Conservation (phyloP, 768 basidiomycete species). For the Rubroboletus satanas region DNA sequence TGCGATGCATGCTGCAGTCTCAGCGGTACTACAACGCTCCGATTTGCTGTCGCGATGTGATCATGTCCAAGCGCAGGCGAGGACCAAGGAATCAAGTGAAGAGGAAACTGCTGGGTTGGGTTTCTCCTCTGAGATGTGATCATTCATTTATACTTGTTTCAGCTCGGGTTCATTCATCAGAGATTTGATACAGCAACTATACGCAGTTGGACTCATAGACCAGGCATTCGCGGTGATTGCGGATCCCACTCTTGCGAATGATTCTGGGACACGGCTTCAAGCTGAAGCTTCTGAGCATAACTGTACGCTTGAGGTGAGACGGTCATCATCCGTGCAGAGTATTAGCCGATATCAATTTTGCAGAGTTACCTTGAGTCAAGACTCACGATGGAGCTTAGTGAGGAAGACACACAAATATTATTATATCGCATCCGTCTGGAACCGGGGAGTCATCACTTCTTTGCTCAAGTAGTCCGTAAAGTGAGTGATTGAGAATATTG, state of each 20-base stretch:
- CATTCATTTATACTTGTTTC: constrained; percentile 9
- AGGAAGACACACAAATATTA: constrained; percentile 35
- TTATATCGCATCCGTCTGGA: constrained; percentile 50
- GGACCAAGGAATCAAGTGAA: constrained; percentile 14
- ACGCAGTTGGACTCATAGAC: constrained; percentile 53
- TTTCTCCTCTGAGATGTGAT: background rate
- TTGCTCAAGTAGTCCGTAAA: constrained; percentile 54
- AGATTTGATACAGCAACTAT: constrained; percentile 47
- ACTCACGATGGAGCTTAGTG: constrained; percentile 46
- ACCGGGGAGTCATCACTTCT: constrained; percentile 50
- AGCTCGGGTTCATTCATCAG: constrained; percentile 27
- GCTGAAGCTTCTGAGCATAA: constrained; percentile 60
- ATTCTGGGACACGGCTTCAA: constrained; percentile 46
- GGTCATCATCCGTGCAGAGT: background rate
- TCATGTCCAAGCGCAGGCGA: constrained; percentile 36
- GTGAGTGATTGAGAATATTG: constrained; percentile 35
- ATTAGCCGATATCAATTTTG: constrained; percentile 5
- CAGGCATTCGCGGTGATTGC: constrained; percentile 46
- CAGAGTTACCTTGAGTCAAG: constrained; percentile 52
- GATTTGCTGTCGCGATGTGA: constrained; percentile 59
- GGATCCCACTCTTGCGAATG: constrained; percentile 49
- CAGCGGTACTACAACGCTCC: constrained; percentile 44
- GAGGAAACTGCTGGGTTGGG: constrained; percentile 24
- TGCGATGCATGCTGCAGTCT: constrained; percentile 49
- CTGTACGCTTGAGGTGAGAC: constrained; percentile 53